A percentile compares a stretch with the other conserved stretches of the same genome.
Evolutionary conservation across 768 basidiomycete species (phyloP).

Genomic region (Gloeostereum incarnatum): DNA sequence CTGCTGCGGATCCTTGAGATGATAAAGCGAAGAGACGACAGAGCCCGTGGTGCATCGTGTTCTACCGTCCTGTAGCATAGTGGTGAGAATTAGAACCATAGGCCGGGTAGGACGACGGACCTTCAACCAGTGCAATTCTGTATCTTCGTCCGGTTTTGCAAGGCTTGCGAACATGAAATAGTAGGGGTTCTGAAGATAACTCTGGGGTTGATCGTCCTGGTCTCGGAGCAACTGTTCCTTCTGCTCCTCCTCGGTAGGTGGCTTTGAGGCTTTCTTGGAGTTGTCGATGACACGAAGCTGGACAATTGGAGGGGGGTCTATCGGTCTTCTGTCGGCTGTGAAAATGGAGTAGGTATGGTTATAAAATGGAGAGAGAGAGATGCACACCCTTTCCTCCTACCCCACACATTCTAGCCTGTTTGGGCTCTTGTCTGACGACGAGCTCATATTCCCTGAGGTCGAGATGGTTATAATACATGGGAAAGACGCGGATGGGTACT

Average conservation of each 20-base stretch:
- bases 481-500: too few relatives aligned
- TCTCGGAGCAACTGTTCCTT: constrained; percentile 3
- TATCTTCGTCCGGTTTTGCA: constrained; percentile 82
- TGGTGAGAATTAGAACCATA: background rate
- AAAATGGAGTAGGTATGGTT: constrained; percentile 3
- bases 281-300: constrained; percentile 78
- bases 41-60: constrained; percentile 88
- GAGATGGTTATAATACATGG: too few relatives aligned
- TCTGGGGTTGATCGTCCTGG: constrained; percentile 34
- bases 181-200: constrained; percentile 83
- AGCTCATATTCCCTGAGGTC: constrained; percentile 86
- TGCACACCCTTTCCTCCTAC: constrained; percentile 65
- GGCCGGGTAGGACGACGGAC: constrained; percentile 20
- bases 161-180: constrained; percentile 94
- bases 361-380: constrained; percentile 3
- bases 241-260: background rate
- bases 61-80: constrained; percentile 61
- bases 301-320: constrained; percentile 96
- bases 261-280: background rate
- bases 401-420: constrained; percentile 87
- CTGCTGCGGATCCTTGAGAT: constrained; percentile 66
- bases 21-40: constrained; percentile 85
- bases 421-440: constrained; percentile 82
- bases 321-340: constrained; percentile 86
- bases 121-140: constrained; percentile 83